A percentile compares a stretch with the other conserved stretches of the same genome.
Conservation (phyloP, 2,329 filamentous ascomycete genomes). For the Pseudogymnoascus sp. region DNA sequence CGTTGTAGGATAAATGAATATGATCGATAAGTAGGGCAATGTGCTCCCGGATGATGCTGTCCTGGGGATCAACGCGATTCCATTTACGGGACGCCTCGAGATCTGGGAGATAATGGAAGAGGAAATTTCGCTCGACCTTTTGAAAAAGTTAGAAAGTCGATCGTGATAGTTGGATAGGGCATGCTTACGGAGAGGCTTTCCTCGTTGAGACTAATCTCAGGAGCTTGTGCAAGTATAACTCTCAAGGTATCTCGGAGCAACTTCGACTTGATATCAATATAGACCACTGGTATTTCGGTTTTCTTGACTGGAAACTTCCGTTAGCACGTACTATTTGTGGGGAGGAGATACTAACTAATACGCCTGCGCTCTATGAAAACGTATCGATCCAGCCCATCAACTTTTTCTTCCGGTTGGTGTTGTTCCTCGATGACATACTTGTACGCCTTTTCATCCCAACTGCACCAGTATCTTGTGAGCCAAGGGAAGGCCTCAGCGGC, state of each 20-base stretch:
- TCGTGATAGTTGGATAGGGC: background rate
- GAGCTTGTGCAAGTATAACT: constrained; percentile 6
- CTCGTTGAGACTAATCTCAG: constrained; percentile 10
- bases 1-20: background rate
- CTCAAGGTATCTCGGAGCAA: constrained; percentile 12
- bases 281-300: background rate
- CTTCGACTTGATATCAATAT: constrained; percentile 14
- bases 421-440: constrained; percentile 12
- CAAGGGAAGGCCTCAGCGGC: background rate
- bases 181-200: constrained; percentile 11
- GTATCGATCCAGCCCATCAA: constrained; percentile 15
- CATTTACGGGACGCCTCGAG: constrained; percentile 10
- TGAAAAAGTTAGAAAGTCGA: constrained; percentile 11
- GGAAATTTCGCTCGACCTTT: constrained; percentile 16
- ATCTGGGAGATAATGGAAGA: constrained; percentile 16
- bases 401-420: background rate
- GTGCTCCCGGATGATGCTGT: constrained; percentile 19
- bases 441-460: constrained; percentile 15
- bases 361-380: constrained; percentile 16
- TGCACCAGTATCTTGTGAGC: constrained; percentile 15
- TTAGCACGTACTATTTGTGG: background rate
- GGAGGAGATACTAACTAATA: constrained; percentile 14
- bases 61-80: background rate
- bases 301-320: constrained; percentile 11
- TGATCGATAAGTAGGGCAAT: constrained; percentile 6